Evolutionary conservation across 2,329 filamentous ascomycete species (phyloP), one percentile per base, ranked within the genome.

Genomic region (Aspergillus versicolor): DNA sequence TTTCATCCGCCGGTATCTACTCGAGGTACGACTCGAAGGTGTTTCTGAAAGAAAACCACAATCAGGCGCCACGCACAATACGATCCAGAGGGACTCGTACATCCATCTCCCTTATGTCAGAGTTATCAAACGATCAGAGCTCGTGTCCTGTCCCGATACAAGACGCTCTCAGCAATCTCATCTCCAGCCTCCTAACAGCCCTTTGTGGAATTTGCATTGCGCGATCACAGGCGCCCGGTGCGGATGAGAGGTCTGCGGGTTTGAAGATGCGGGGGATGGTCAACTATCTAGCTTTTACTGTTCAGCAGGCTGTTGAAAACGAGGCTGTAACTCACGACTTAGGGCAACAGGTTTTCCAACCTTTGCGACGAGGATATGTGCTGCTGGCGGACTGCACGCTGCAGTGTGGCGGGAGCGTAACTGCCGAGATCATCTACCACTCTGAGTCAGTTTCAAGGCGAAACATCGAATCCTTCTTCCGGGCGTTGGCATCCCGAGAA

Each of bases 131-230:
- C 32, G 32, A 53, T 44, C 48, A 60, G 15, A 57, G 54, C 8
- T 57, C 57, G 17, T 75, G 71, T 41, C 71, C 72, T 21, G 50
- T 73, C 15, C 69, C 64, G 2, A 67, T 75, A 21, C 65, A 72
- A 55, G 71, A 75, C 56, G 72, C 72, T 5, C 55, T 75, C 4
- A 74, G 65, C 63, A 75, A 75, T 52, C 68, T 75, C 22, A 57
- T 68, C 32, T 64, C 68, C 13, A 75, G 73, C 54, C 64, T 75
- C 30, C 57, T 74, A 32, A 67, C 66, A 40, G 71, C 70, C 6
- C 61, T 75, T 38, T 75, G 73, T 48, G 71, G 72, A 15, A 74
- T 75, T 67, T 69, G 70, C 52, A 69, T 73, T 40, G 68, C 71
- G 32, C 67, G 72, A 24, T 69, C 67, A 55, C 64, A 67, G 47